Conservation (phyloP, 2,329 filamentous ascomycete genomes). For the Dothideomycetes sp. region DNA sequence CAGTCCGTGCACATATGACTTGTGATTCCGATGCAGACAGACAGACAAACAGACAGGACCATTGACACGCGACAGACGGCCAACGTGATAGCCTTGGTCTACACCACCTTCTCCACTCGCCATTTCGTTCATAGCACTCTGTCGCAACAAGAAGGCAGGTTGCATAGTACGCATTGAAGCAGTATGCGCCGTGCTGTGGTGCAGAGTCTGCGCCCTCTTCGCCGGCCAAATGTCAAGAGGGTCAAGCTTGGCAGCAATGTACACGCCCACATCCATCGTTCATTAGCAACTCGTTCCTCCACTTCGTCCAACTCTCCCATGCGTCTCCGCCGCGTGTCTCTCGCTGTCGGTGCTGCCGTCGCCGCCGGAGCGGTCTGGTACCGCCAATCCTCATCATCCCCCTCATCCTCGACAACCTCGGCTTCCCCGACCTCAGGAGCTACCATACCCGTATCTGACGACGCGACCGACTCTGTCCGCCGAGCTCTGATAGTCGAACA, state of each 20-base stretch:
- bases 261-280: constrained; percentile 28
- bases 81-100: no score
- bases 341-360: constrained; percentile 59
- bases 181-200: constrained; percentile 64
- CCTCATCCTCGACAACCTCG: constrained; percentile 15
- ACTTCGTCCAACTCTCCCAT: constrained; percentile 54
- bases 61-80: no score
- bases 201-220: constrained; percentile 59
- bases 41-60: no score
- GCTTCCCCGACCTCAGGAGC: constrained; percentile 17
- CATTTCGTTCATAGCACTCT: no score
- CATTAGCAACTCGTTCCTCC: constrained; percentile 31
- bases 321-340: constrained; percentile 59
- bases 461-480: constrained; percentile 45
- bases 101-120: no score
- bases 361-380: constrained; percentile 68
- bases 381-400: constrained; percentile 43
- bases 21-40: no score
- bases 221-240: constrained; percentile 42
- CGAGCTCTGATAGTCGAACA: constrained; percentile 78
- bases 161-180: neutral
- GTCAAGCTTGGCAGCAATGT: constrained; percentile 1
- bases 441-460: constrained; percentile 24
- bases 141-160: neutral
- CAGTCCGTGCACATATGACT: no score